These are phyloP conservation scores for Leptographium galeiforme DNA, from an alignment of 2,329 filamentous ascomycete genomes.

Conservation along the genomic window DNA sequence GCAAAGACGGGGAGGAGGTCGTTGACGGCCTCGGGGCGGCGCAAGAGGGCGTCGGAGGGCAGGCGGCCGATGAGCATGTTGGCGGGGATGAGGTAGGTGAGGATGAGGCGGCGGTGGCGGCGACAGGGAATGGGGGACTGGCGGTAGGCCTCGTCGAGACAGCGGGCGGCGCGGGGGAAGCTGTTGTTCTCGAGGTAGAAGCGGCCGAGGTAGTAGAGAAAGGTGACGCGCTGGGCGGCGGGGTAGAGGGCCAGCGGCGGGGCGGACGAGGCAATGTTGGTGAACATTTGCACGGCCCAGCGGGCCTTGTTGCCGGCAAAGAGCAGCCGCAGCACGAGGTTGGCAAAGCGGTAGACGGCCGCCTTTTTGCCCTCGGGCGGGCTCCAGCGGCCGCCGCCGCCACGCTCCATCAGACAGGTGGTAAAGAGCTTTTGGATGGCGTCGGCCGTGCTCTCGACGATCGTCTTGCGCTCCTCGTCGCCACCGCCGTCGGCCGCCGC, in stretches of 20 bases:
- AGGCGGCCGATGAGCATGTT: conserved; percentile 80
- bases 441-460: conserved; percentile 80
- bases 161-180: conserved; percentile 62
- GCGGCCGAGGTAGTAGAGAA: conserved; percentile 85
- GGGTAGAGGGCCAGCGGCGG: conserved; percentile 73
- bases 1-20: conserved; percentile 53
- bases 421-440: conserved; percentile 85
- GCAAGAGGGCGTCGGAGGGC: conserved; percentile 53
- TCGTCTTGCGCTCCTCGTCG: conserved; percentile 57
- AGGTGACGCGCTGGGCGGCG: conserved; percentile 76
- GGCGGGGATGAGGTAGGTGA: conserved; percentile 69
- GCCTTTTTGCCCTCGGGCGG: conserved; percentile 72
- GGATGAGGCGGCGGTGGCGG: conserved; percentile 63
- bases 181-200: conserved; percentile 80
- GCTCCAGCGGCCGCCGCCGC: conserved; percentile 49
- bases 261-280: conserved; percentile 72
- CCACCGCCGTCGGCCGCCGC: conserved; percentile 32
- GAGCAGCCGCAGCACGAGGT: conserved; percentile 75
- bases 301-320: conserved; percentile 75
- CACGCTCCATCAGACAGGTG: conserved; percentile 73
- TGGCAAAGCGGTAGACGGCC: conserved; percentile 85
- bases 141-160: conserved; percentile 66
- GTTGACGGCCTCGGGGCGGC: conserved; percentile 53
- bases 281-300: conserved; percentile 77
- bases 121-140: conserved; percentile 49